These are phyloP conservation scores for Rhizodiscina lignyota DNA, from an alignment of 495 filamentous ascomycete species.

Conservation along the genomic window DNA sequence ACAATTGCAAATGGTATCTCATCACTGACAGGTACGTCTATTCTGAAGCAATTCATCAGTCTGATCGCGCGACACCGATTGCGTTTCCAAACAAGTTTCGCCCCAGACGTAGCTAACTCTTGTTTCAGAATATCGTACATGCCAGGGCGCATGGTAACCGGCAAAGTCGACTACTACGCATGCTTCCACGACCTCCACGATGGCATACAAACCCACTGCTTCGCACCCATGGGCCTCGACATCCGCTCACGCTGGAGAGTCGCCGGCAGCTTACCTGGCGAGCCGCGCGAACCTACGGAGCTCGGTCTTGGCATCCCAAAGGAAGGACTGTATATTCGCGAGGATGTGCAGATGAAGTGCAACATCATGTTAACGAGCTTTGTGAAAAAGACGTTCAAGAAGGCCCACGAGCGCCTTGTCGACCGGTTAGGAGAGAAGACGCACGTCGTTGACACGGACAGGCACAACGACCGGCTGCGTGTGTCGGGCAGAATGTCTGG, in stretches of 20 bases:
- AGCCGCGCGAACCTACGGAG: slow-evolving; percentile 39
- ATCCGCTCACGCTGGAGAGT: slow-evolving; percentile 53
- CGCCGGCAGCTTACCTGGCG: slow-evolving; percentile 45
- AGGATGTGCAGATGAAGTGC: slow-evolving; percentile 63
- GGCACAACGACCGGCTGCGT: too few relatives aligned
- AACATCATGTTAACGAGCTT: slow-evolving; percentile 55
- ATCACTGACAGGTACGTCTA: slow-evolving; percentile 42
- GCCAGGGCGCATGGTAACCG: slow-evolving; percentile 42
- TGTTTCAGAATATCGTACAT: slow-evolving; percentile 56
- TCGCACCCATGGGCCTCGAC: slow-evolving; percentile 50
- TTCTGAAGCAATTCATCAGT: background rate
- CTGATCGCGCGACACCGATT: slow-evolving; percentile 24
- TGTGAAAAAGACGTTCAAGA: slow-evolving; percentile 60
- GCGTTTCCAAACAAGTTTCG: too few relatives aligned
- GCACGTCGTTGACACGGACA: background rate
- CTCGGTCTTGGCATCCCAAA: slow-evolving; percentile 41
- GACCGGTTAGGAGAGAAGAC: slow-evolving; percentile 14
- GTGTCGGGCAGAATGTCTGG: too few relatives aligned
- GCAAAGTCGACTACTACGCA: slow-evolving; percentile 56
- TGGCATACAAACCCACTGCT: slow-evolving; percentile 60
- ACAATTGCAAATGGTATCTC: slow-evolving; percentile 52
- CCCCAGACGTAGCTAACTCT: too few relatives aligned
- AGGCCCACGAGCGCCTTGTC: slow-evolving; percentile 48
- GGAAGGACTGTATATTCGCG: slow-evolving; percentile 53
- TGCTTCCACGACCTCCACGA: slow-evolving; percentile 54